These are phyloP conservation scores for Solanum tacnaense DNA, from an alignment of 257 asterid genomes.

Conservation along the genomic window DNA sequence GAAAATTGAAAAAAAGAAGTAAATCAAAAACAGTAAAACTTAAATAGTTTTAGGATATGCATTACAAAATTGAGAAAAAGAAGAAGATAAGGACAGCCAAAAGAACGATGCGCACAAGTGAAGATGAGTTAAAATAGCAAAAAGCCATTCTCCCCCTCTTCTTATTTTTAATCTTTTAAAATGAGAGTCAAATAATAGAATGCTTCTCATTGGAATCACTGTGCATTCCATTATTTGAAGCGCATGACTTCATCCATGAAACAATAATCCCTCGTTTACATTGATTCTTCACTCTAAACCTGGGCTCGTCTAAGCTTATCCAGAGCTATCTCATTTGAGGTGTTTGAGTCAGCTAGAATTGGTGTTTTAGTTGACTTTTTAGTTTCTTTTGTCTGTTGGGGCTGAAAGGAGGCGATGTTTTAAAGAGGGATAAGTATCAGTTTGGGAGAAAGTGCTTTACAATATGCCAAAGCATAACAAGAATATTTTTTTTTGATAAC, in stretches of 20 bases:
- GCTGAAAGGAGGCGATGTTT: not conserved
- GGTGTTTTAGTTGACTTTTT: not conserved
- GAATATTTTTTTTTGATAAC: not conserved
- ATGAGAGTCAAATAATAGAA: not conserved
- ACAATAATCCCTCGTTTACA: not conserved
- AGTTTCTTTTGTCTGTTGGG: not conserved
- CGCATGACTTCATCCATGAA: not conserved
- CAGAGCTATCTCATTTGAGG: not conserved
- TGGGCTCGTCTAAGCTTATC: not conserved
- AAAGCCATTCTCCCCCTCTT: not conserved
- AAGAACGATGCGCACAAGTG: not conserved
- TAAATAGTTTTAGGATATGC: not conserved
- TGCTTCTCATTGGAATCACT: not conserved
- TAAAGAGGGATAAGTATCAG: not conserved
- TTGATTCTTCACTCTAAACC: not conserved
- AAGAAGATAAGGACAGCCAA: not conserved
- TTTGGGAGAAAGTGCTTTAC: not conserved
- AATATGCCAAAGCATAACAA: not conserved
- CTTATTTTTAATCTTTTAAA: not conserved
- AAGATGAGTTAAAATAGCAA: not conserved
- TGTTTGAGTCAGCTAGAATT: not conserved
- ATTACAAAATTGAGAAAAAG: not conserved
- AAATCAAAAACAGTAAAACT: not conserved
- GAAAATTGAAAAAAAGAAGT: not conserved
- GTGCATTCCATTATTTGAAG: not conserved